These are phyloP conservation scores for Fusarium clavum DNA, from an alignment of 2,329 filamentous ascomycete species.

Conservation along the genomic window DNA sequence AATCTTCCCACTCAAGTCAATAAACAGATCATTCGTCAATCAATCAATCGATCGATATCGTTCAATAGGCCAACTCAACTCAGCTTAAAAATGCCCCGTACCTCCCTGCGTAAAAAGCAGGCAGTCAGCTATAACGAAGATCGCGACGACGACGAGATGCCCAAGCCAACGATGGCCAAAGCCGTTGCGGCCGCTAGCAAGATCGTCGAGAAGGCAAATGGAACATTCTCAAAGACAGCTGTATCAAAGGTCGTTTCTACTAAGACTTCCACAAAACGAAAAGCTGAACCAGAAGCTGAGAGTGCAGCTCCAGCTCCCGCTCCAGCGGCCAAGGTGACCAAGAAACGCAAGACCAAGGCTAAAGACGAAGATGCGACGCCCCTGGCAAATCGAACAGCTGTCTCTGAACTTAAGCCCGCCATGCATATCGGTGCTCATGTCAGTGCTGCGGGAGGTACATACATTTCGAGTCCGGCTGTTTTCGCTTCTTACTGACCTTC, in stretches of 20 bases:
- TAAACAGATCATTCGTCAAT: neutral
- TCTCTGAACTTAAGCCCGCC: conserved; percentile 70
- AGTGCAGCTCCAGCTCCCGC: conserved; percentile 37
- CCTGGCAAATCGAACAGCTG: conserved; percentile 74
- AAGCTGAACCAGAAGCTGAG: conserved; percentile 47
- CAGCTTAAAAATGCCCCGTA: conserved; percentile 49
- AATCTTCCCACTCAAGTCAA: neutral
- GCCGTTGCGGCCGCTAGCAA: conserved; percentile 37
- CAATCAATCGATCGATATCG: neutral
- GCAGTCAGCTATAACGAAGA: conserved; percentile 50
- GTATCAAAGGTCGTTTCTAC: conserved; percentile 38
- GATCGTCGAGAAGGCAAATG: conserved; percentile 47
- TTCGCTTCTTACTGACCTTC: neutral
- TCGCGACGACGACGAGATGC: conserved; percentile 38
- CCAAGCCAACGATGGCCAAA: conserved; percentile 26
- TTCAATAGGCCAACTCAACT: neutral
- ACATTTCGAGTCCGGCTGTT: conserved; percentile 38
- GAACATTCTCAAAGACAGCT: conserved; percentile 35
- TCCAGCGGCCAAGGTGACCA: conserved; percentile 47
- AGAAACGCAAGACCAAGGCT: conserved; percentile 58
- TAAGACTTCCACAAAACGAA: conserved; percentile 49
- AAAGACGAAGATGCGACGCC: conserved; percentile 65
- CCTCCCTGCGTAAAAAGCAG: conserved; percentile 50
- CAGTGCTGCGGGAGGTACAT: conserved; percentile 82
- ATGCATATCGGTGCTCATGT: conserved; percentile 95